Conservation (phyloP, 176 grass and related monocot species). For the Lolium perenne region DNA sequence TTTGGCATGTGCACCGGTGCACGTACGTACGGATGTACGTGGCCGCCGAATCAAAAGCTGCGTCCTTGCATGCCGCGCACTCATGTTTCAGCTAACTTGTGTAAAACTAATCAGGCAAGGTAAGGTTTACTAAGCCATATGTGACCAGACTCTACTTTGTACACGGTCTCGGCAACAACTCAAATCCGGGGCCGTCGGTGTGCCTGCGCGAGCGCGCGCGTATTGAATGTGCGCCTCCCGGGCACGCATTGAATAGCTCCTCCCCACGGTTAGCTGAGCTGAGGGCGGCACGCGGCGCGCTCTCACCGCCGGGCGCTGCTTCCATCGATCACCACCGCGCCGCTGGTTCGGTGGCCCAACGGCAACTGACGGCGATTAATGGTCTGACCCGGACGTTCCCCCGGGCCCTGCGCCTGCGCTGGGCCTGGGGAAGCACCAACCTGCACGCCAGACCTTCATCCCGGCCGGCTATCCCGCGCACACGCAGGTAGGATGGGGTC, state of each 20-base stretch:
- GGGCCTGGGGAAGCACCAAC: neutral
- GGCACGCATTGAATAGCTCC: constrained; percentile 32
- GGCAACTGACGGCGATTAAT: constrained; percentile 76
- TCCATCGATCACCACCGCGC: neutral
- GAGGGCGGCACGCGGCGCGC: neutral
- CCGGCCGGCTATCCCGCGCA: neutral
- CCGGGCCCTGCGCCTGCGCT: no score
- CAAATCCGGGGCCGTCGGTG: neutral
- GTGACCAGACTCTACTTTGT: no score
- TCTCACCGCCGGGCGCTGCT: neutral
- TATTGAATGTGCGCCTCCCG: constrained; percentile 33
- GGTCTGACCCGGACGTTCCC: constrained; percentile 44
- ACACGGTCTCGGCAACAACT: neutral
- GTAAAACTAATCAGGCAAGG: no score
- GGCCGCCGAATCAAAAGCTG: no score
- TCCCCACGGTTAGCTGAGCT: neutral
- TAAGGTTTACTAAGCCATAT: no score
- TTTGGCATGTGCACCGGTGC: no score
- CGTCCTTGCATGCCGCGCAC: no score
- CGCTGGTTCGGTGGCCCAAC: constrained; percentile 55
- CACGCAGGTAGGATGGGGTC: neutral
- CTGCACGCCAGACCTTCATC: constrained; percentile 19
- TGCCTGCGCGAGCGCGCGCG: no score
- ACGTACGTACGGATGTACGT: no score
- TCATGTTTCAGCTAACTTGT: no score